phyloP scores from a whole-genome alignment of 495 filamentous ascomycete species.

The Talaromyces adpressus region DNA sequence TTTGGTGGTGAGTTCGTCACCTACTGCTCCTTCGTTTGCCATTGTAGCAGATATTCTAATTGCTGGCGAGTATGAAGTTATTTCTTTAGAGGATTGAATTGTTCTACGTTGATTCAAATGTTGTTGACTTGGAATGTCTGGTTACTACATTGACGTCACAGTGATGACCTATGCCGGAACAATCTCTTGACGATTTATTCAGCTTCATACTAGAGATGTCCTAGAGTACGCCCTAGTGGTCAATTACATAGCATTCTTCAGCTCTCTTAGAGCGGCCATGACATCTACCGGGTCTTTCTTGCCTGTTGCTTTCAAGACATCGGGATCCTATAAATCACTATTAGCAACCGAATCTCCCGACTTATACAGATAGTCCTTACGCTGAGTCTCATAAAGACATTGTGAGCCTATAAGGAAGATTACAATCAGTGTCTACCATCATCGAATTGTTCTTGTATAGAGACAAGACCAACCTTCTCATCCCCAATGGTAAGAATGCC shows the following conservation, averaged over 20 bases:
- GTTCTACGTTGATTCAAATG: neutral
- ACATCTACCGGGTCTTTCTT: conserved; percentile 78
- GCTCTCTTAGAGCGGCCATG: conserved; percentile 77
- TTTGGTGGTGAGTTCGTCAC: conserved; percentile 45
- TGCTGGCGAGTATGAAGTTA: neutral
- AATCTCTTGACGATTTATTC: too few species aligned
- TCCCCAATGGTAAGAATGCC: conserved; percentile 96
- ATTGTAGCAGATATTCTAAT: conserved; percentile 6
- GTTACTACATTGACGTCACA: conserved; percentile 16
- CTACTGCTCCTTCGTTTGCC: conserved; percentile 31
- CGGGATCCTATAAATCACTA: conserved; percentile 55
- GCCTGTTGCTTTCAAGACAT: conserved; percentile 76
- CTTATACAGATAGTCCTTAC: conserved; percentile 39
- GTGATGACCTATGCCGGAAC: conserved; percentile 8
- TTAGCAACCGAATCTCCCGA: neutral
- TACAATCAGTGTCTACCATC: neutral
- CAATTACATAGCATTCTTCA: conserved; percentile 72
- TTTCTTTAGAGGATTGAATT: neutral
- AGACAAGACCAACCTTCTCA: conserved; percentile 67
- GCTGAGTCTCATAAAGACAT: conserved; percentile 91
- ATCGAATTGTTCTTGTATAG: neutral
- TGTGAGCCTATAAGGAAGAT: conserved; percentile 59
- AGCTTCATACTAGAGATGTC: too few species aligned
- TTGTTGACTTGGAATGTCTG: conserved; percentile 1
- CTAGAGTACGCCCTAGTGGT: neutral